Base-by-base conservation (phyloP, 176 grass and related monocot species). In the Melocanna baccifera region DNA sequence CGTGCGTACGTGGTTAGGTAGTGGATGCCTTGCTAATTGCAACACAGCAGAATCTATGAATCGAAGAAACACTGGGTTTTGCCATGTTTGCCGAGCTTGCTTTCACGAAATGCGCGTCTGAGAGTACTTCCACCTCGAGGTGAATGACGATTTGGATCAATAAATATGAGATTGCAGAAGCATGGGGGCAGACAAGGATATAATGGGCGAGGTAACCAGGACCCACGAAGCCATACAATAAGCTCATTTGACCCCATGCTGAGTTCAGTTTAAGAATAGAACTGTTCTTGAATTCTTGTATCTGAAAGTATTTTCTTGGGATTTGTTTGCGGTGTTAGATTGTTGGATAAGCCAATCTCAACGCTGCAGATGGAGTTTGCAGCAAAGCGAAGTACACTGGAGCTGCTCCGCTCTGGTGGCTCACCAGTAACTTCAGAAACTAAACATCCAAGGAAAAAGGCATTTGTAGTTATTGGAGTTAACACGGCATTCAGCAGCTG, bases 321-420 rank as follows among this genome's bases (percentile, higher is more conserved):
- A 75, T 56, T 87, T 87, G 40, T 91, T 69, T 85, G 37, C 91
- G 63, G 66, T 86, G 45, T 83, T 78, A 98, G 96, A 92, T 98
- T 81, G 77, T 88, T 98, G 89, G 96, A 98, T 86, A 98, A 98
- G 87, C 91, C 92, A 32, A 98, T 98, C 85, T 91, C 96, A 45
- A 98, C 96, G 25, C 88, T 98, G 67, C 96, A 98, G 82, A 95
- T 98, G 96, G 96, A 98, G 77, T 88, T 98, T 68, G 87, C 96
- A 8, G 92, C 96, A 15, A 95, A 93, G 81, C 81, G 93, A 52
- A 98, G 85, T 79, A 76, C 76, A n/a, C 73, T 87, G 71, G 93
- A 93, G 77, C 73, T 85, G 41, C 82, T 88, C 20, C 67, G 47
- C 7, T 71, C 78, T 50, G 87, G 85, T 83, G 71, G 87, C 47